Evolutionary conservation across 2,329 filamentous ascomycete genomes (phyloP), one percentile per base, ranked within the genome.

Genomic region (Clarireedia monteithiana): DNA sequence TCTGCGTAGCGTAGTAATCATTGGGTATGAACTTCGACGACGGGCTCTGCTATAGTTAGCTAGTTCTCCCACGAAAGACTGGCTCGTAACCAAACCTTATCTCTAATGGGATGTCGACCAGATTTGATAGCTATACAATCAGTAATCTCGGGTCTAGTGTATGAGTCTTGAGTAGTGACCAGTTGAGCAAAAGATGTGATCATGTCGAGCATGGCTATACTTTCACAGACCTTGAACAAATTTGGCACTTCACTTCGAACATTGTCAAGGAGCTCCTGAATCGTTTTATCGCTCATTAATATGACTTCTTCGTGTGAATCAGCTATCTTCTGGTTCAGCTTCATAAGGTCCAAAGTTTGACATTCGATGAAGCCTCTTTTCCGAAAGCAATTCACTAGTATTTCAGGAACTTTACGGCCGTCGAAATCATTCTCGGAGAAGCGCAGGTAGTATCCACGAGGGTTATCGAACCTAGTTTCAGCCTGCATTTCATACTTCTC

Each of bases 131-230:
- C 85, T 42, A 89, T 72, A 0, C 80, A 82, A 39, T 83, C 77
- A 14, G 78, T 81, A 57, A 87, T 70, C 55, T 84, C 78, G 4
- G 86, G 86, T 30, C 81, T 78, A 36, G 78, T 68, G 65, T 89
- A 90, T 48, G 85, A 81, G 47, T 59, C 55, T 52, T 80, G 72
- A 15, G 79, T 80, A 0, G 84, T 89, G 12, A 85, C 84, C 2
- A 91, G 71, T 23, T 95, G 84, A 0, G 82, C 85, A 68, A 95
- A 95, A 0, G 86, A 81, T 1, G 83, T 73, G 27, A 95, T 76
- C 86, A 96, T 92, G 69, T 99, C 94, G 1, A 96, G 75, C 65
- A 95, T 80, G 2, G 88, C 89, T 60, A 97, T 82, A 12, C 88
- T 85, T 68, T 97, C 91, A 62, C 89, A 94, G 42, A 95, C 82